Percentiles rank a stretch among this genome's conserved stretches.
phyloP scores from a whole-genome alignment of 1,139 yeast genomes.

The Sugiyamaella pinicola region DNA sequence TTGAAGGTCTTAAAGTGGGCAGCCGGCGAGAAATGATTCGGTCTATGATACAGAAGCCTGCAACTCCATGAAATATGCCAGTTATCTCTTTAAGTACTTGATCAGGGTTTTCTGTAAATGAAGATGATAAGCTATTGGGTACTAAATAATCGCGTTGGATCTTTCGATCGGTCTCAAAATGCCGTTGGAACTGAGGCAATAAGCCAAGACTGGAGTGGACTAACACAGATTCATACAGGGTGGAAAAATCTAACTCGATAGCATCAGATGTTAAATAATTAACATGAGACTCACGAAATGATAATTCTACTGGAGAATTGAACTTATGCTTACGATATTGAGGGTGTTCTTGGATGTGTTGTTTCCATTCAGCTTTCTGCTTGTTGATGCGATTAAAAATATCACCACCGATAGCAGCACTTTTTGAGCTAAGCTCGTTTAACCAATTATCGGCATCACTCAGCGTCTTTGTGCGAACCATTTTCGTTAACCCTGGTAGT shows the following conservation, averaged over 20 bases:
- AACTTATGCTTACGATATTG: constrained; percentile 64
- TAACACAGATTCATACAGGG: constrained; percentile 78
- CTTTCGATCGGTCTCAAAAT: constrained; percentile 72
- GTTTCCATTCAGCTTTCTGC: constrained; percentile 62
- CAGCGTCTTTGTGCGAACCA: constrained; percentile 79
- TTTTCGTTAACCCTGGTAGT: constrained; percentile 72
- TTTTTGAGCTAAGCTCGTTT: constrained; percentile 61
- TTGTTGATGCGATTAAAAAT: constrained; percentile 57
- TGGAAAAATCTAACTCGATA: constrained; percentile 59
- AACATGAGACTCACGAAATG: constrained; percentile 61
- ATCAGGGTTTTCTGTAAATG: constrained; percentile 4
- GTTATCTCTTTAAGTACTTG: constrained; percentile 30
- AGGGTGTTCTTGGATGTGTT: constrained; percentile 45
- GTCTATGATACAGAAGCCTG: constrained; percentile 80
- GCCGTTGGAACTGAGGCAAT: constrained; percentile 57
- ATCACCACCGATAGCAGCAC: constrained; percentile 60
- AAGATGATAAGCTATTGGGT: constrained; percentile 46
- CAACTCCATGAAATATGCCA: constrained; percentile 53
- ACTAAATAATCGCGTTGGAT: constrained; percentile 74
- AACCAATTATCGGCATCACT: constrained; percentile 74
- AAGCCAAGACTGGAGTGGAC: constrained; percentile 78
- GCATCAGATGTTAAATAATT: constrained; percentile 46
- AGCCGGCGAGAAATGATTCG: constrained; percentile 62
- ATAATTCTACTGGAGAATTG: constrained; percentile 82
- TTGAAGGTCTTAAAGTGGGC: constrained; percentile 45